Conservation (phyloP, 441 rosid genomes). For the Croton setiger region DNA sequence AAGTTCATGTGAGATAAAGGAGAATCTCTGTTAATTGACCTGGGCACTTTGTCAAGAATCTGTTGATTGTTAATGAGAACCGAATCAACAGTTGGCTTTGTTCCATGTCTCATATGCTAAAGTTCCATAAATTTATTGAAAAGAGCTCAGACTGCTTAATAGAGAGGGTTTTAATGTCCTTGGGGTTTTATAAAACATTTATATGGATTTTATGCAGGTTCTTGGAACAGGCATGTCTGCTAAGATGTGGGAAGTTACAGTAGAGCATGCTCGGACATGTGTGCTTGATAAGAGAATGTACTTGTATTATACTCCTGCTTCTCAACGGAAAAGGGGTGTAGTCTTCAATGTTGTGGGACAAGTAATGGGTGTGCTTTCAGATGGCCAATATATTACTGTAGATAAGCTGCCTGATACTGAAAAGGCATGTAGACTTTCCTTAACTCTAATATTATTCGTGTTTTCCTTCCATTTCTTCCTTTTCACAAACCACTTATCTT, state of each 20-base stretch:
- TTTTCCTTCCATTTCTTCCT: conserved; percentile 11
- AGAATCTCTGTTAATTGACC: not conserved
- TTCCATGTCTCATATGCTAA: conserved; percentile 3
- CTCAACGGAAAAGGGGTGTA: conserved; percentile 68
- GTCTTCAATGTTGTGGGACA: conserved; percentile 90
- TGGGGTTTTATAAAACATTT: conserved; percentile 4
- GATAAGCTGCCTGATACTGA: conserved; percentile 75
- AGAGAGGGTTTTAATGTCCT: conserved; percentile 11
- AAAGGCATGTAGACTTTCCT: conserved; percentile 48
- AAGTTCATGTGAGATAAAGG: not conserved
- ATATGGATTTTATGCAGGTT: conserved; percentile 47
- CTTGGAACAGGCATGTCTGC: conserved; percentile 99
- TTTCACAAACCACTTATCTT: conserved; percentile 19
- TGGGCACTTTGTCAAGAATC: not conserved
- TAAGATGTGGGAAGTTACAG: conserved; percentile 95
- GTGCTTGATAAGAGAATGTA: conserved; percentile 62
- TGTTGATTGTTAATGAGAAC: conserved; percentile 1
- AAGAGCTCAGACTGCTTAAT: conserved; percentile 12
- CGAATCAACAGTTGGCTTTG: not conserved
- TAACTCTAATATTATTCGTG: conserved; percentile 14
- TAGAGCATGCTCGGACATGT: conserved; percentile 89
- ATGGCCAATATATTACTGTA: conserved; percentile 52
- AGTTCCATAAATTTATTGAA: not conserved
- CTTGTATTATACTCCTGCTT: conserved; percentile 52
- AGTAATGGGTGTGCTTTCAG: conserved; percentile 66